Conservation (phyloP, 352 stramenopile species). For the Phytophthora pseudosyringae region DNA sequence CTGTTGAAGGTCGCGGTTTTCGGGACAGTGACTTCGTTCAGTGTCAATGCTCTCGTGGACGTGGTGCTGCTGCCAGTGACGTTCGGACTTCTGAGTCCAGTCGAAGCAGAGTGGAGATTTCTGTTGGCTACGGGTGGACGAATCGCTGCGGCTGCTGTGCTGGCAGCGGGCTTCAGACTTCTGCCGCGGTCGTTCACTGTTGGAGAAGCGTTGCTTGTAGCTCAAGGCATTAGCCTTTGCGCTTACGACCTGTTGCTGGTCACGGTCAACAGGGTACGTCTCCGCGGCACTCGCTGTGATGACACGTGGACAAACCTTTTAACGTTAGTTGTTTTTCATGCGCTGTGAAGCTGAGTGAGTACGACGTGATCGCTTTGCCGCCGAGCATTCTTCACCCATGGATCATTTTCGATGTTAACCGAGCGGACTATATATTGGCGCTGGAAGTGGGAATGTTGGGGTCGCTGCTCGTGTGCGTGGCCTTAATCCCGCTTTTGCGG, state of each 20-base stretch:
- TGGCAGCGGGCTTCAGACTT: conserved; percentile 48
- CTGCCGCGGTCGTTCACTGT: conserved; percentile 76
- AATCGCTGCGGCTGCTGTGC: conserved; percentile 38
- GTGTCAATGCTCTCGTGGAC: conserved; percentile 51
- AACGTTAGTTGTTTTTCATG: neutral
- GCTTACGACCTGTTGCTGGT: conserved; percentile 60
- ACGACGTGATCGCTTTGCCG: conserved; percentile 24
- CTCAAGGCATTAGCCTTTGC: conserved; percentile 61
- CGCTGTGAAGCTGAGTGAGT: conserved; percentile 32
- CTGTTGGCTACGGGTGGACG: conserved; percentile 47
- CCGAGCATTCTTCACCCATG: conserved; percentile 24
- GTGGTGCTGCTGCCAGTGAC: conserved; percentile 41
- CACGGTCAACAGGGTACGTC: conserved; percentile 47
- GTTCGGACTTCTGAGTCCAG: conserved; percentile 28
- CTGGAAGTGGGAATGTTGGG: conserved; percentile 67
- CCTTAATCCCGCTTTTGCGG: conserved; percentile 53
- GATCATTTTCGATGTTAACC: conserved; percentile 39
- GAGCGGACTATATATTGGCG: conserved; percentile 54
- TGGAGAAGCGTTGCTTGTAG: conserved; percentile 71
- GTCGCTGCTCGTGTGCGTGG: conserved; percentile 53
- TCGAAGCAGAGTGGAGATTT: conserved; percentile 44
- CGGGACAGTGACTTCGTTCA: conserved; percentile 39
- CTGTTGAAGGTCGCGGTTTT: conserved; percentile 55
- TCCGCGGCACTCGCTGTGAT: neutral
- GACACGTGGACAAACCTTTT: neutral